A percentile compares a stretch with the other conserved stretches of the same genome.
These are phyloP conservation scores for Peronospora farinosa DNA, from an alignment of 352 stramenopile species.

Conservation along the genomic window DNA sequence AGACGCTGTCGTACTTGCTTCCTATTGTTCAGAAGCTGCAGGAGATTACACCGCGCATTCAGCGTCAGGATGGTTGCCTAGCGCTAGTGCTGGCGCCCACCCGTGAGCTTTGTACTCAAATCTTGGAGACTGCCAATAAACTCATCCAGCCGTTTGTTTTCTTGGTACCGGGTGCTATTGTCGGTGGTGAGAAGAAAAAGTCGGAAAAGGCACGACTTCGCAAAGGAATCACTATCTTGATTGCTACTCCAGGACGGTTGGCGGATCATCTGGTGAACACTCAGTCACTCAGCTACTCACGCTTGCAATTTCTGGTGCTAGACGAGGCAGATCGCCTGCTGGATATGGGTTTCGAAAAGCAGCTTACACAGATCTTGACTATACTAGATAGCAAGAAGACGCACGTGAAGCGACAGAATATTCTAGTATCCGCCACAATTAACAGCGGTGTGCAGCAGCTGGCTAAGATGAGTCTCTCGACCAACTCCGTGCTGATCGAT, in stretches of 20 bases:
- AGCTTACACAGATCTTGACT: constrained; percentile 96
- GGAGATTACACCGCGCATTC: constrained; percentile 55
- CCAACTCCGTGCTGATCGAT: constrained; percentile 66
- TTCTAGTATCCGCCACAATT: constrained; percentile 85
- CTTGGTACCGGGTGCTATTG: constrained; percentile 83
- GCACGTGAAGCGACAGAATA: constrained; percentile 67
- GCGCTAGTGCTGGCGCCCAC: constrained; percentile 92
- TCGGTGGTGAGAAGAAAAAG: constrained; percentile 92
- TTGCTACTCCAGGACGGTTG: constrained; percentile 95
- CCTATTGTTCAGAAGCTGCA: constrained; percentile 91
- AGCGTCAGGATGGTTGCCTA: constrained; percentile 79
- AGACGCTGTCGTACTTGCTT: constrained; percentile 95
- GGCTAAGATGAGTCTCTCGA: constrained; percentile 71
- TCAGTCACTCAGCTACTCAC: constrained; percentile 83
- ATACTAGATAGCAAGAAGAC: constrained; percentile 90
- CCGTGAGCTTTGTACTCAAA: constrained; percentile 93
- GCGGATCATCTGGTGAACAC: constrained; percentile 95
- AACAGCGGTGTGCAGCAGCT: constrained; percentile 81
- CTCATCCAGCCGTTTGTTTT: constrained; percentile 91
- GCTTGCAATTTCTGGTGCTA: constrained; percentile 93
- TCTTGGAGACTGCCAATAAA: constrained; percentile 91
- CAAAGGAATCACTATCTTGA: constrained; percentile 93
- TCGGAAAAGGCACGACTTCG: constrained; percentile 80
- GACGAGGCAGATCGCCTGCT: constrained; percentile 99
- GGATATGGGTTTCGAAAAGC: constrained; percentile 99